Base-by-base conservation (phyloP, 1,139 yeast genomes). In the Trichomonascaceae sp. region DNA sequence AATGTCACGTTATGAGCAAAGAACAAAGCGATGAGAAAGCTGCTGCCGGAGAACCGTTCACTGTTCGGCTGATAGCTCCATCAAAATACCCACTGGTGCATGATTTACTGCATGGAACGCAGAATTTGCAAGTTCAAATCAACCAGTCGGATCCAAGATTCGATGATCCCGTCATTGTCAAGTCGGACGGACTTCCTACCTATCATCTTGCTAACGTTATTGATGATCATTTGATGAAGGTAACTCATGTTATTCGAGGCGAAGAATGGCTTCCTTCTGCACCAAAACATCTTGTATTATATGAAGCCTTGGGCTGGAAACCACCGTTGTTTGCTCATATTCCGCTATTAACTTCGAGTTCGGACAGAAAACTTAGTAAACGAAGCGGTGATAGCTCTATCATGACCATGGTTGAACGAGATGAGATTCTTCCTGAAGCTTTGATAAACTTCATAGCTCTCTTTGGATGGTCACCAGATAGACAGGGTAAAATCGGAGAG, bases 211-310 rank as follows among this genome's bases (percentile, higher is more conserved):
- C 99, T 19, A 91, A 89, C 64, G 96, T 93, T 1, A 82, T 93
- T 1, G 99, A 93, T 66, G 99, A 93, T 67, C 96, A 91, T 68
- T 71, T 87, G 51, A 95, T 93, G 99, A 70, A 81, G 50, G 87
- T 93, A 45, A 87, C 97, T 0, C 98, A 95, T 69, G 99, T 93
- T 9, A 83, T 93, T 10, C 77, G 99, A 59, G 99, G 99, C 41
- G 99, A 93, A 66, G 98, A 93, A 69, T 95, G 99, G 99, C 74
- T 93, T 9, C 85, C 96, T 1, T 87, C 98, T 0, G 93, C 99
- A 0, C 96, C 98, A 2, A 93, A 91, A 61, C 99, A 93, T 66
- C 77, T 89, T 49, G 95, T 96, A 0, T 70, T 93, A 55, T 95
- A 93, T 66, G 64, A 78, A 19, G 96, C 97, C 0, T 85, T 93